These are phyloP conservation scores for Citrus reticulata DNA, from an alignment of 345 rosid genomes.

Conservation along the genomic window DNA sequence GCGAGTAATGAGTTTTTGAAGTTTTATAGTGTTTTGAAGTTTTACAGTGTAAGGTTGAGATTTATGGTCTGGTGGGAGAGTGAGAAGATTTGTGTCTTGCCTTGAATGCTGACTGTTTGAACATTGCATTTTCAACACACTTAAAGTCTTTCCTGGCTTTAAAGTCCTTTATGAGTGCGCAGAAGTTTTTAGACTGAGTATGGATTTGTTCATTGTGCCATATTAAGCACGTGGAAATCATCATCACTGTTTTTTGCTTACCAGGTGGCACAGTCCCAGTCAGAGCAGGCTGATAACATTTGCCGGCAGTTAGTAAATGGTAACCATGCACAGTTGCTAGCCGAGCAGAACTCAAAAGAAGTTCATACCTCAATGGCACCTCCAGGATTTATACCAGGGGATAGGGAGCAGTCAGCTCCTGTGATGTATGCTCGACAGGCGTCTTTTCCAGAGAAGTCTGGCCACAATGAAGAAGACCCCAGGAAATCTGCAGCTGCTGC, in stretches of 20 bases:
- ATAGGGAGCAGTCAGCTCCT: slow-evolving; percentile 37
- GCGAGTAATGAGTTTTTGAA: background rate
- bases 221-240: background rate
- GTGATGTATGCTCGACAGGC: slow-evolving; percentile 29
- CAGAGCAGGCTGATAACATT: slow-evolving; percentile 27
- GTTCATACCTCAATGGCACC: slow-evolving; percentile 26
- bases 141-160: background rate
- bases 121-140: background rate
- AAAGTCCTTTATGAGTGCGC: background rate
- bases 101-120: background rate
- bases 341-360: slow-evolving; percentile 27
- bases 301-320: slow-evolving; percentile 20
- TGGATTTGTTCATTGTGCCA: background rate
- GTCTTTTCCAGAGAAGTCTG: slow-evolving; percentile 27
- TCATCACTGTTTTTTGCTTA: background rate
- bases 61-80: no score
- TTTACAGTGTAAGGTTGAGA: background rate
- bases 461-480: slow-evolving; percentile 31
- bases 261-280: slow-evolving; percentile 31
- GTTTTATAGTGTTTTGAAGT: background rate
- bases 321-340: slow-evolving; percentile 13
- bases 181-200: background rate
- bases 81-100: background rate
- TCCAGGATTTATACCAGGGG: slow-evolving; percentile 23
- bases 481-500: slow-evolving; percentile 45